Conservation (phyloP, 2,329 filamentous ascomycete species). For the Talaromyces sp. region DNA sequence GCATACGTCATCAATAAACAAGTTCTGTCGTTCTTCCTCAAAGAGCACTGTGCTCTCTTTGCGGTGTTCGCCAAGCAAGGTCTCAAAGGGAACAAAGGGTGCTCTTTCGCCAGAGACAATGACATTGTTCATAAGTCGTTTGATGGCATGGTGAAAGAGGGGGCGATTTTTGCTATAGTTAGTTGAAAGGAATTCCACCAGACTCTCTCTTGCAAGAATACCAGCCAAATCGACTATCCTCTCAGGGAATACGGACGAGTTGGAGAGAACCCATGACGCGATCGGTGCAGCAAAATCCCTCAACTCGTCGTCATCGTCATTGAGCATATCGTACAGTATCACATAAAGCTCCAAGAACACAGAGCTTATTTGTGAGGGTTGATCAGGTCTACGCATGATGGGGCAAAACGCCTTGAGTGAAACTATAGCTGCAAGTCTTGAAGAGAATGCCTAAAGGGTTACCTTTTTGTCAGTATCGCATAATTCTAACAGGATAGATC, state of each 20-base stretch:
- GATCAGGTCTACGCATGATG: constrained; percentile 37
- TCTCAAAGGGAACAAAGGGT: constrained; percentile 20
- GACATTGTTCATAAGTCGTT: constrained; percentile 34
- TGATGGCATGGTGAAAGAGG: constrained; percentile 33
- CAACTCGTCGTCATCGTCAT: constrained; percentile 90
- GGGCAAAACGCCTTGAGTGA: constrained; percentile 31
- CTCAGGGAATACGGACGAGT: constrained; percentile 25
- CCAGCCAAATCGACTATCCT: constrained; percentile 40
- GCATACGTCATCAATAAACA: constrained; percentile 79
- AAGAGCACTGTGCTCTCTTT: constrained; percentile 59
- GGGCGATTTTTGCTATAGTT: constrained; percentile 28
- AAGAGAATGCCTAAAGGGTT: constrained; percentile 33
- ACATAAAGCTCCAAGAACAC: constrained; percentile 55
- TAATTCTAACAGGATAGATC: not conserved
- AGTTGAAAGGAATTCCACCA: constrained; percentile 31
- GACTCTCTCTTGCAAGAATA: constrained; percentile 42
- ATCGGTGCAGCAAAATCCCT: constrained; percentile 56
- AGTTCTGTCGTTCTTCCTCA: constrained; percentile 83
- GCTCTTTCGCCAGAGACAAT: constrained; percentile 17
- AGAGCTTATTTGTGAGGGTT: constrained; percentile 19
- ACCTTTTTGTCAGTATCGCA: not conserved
- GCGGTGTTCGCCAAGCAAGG: constrained; percentile 27
- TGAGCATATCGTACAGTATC: constrained; percentile 69
- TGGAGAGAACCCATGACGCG: constrained; percentile 33
- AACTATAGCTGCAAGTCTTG: constrained; percentile 31